phyloP scores from a whole-genome alignment of 805 yeast genomes.

The Candida tallmaniae region DNA sequence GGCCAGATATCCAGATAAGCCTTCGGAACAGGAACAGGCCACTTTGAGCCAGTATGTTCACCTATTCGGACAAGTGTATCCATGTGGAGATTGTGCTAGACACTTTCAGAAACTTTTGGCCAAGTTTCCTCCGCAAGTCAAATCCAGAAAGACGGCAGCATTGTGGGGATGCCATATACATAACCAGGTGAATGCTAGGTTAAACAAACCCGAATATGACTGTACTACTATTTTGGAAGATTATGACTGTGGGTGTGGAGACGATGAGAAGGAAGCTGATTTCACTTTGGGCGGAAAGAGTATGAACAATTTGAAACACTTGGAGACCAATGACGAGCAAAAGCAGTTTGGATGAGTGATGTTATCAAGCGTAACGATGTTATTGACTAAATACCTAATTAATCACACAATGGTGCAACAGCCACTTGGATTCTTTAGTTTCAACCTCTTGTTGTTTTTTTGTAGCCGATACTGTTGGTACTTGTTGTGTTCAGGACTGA shows the following conservation, averaged over 20 bases:
- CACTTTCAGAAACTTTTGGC: conserved; percentile 72
- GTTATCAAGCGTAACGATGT: too few relatives aligned
- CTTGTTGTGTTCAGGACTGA: conserved; percentile 30
- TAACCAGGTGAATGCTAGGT: conserved; percentile 73
- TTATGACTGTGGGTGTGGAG: conserved; percentile 95
- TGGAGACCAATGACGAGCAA: conserved; percentile 43
- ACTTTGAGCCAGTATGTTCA: conserved; percentile 63
- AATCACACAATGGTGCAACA: conserved; percentile 26
- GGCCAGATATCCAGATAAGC: conserved; percentile 87
- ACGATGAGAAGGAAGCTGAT: conserved; percentile 54
- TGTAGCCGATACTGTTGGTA: conserved; percentile 23
- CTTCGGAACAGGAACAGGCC: conserved; percentile 56
- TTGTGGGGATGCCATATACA: conserved; percentile 96
- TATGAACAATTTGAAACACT: conserved; percentile 39
- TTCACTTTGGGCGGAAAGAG: conserved; percentile 30
- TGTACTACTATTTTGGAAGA: conserved; percentile 82
- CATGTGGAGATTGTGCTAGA: conserved; percentile 95
- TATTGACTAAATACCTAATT: background rate
- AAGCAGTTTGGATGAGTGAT: conserved; percentile 46
- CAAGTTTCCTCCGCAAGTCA: conserved; percentile 80
- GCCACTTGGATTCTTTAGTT: conserved; percentile 8
- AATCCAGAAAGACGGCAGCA: conserved; percentile 74
- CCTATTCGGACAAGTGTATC: conserved; percentile 86
- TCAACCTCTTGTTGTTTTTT: conserved; percentile 9
- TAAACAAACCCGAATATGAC: conserved; percentile 71